phyloP scores from a whole-genome alignment of 1,284 basidiomycete species.

The Ceratobasidium sp. region DNA sequence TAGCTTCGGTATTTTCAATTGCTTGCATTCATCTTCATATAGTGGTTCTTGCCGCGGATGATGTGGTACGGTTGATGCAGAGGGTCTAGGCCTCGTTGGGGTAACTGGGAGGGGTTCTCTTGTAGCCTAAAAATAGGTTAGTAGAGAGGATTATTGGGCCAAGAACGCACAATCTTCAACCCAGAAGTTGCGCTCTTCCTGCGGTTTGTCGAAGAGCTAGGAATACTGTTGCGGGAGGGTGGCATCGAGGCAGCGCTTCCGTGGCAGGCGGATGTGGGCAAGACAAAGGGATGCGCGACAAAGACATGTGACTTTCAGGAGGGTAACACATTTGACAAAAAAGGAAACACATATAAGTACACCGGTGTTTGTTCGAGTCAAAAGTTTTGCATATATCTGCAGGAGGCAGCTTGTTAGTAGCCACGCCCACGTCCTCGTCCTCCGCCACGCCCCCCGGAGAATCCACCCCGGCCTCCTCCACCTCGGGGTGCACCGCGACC shows the following conservation, averaged over 20 bases:
- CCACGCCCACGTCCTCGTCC: constrained; percentile 52
- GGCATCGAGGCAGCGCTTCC: background rate
- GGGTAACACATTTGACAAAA: constrained; percentile 10
- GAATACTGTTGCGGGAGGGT: background rate
- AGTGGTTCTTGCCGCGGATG: background rate
- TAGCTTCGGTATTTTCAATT: constrained; percentile 2
- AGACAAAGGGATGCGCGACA: background rate
- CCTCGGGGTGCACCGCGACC: constrained; percentile 57
- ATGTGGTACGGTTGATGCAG: background rate
- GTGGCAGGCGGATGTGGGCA: background rate
- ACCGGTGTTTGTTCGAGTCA: background rate
- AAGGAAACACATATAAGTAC: constrained; percentile 13
- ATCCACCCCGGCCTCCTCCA: constrained; percentile 51
- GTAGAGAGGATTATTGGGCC: background rate
- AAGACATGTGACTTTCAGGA: background rate
- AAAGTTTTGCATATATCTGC: background rate
- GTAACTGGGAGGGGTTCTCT: background rate
- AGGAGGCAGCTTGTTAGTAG: background rate
- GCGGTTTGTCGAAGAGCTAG: background rate
- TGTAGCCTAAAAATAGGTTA: background rate
- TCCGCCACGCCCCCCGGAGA: constrained; percentile 53
- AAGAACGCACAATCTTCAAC: background rate
- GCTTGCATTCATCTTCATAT: constrained; percentile 10
- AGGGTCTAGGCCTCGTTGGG: background rate
- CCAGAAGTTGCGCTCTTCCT: background rate